Percentiles rank a stretch among this genome's conserved stretches.
Conservation (phyloP, 2,329 filamentous ascomycete species). For the Chaetothyriales sp. region DNA sequence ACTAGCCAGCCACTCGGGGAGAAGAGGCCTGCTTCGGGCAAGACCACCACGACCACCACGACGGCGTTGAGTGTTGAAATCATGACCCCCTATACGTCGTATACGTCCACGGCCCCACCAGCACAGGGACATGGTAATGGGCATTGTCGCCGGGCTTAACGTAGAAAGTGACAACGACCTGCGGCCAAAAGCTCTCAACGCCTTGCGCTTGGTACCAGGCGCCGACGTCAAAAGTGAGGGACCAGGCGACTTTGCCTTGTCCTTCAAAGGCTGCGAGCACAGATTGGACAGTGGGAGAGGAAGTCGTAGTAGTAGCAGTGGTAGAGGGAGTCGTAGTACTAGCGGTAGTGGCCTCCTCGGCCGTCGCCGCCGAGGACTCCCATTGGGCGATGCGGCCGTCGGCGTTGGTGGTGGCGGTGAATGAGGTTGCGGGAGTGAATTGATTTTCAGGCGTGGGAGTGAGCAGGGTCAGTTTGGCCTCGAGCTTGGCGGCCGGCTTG, state of each 20-base stretch:
- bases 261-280: not conserved
- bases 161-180: conserved; percentile 38
- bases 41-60: not conserved
- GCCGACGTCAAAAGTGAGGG: conserved; percentile 33
- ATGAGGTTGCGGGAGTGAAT: conserved; percentile 19
- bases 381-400: conserved; percentile 35
- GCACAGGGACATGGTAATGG: conserved; percentile 39
- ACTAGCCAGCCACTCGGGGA: no score
- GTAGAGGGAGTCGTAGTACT: conserved; percentile 13
- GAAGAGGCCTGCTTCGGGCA: not conserved
- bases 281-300: conserved; percentile 12
- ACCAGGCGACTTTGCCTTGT: conserved; percentile 30
- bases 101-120: conserved; percentile 38
- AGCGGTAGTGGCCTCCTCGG: conserved; percentile 7
- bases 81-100: conserved; percentile 38
- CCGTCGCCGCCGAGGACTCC: conserved; percentile 20
- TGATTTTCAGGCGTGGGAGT: conserved; percentile 31
- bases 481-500: conserved; percentile 32
- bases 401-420: conserved; percentile 29
- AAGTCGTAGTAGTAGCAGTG: conserved; percentile 8
- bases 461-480: conserved; percentile 42
- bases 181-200: conserved; percentile 38
- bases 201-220: conserved; percentile 35
- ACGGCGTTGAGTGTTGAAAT: conserved; percentile 1
- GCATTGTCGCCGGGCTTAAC: conserved; percentile 32